Conservation (phyloP, 805 yeast genomes). For the Saturnispora bothae region DNA sequence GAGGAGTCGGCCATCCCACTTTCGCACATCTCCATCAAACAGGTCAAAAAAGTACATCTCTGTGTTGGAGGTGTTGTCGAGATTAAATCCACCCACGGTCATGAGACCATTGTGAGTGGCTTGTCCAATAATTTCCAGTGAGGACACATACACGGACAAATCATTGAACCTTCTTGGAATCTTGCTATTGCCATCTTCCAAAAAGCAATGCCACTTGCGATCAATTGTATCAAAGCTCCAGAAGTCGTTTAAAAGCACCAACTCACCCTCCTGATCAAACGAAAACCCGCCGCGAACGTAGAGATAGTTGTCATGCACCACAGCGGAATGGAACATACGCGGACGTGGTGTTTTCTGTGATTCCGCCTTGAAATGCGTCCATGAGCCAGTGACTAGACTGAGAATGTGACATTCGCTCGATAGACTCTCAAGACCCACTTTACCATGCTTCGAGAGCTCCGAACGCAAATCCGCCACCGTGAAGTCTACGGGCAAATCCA, state of each 20-base stretch:
- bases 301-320: slow-evolving; percentile 38
- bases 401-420: slow-evolving; percentile 57
- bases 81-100: slow-evolving; percentile 38
- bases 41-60: slow-evolving; percentile 4
- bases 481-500: slow-evolving; percentile 32
- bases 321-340: slow-evolving; percentile 51
- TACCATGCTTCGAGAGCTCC: slow-evolving; percentile 12
- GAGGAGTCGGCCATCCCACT: not conserved
- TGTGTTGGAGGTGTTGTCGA: not conserved
- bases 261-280: slow-evolving; percentile 27
- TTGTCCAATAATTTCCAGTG: slow-evolving; percentile 28
- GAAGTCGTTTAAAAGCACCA: slow-evolving; percentile 47
- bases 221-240: slow-evolving; percentile 55
- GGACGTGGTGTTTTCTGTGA: slow-evolving; percentile 26
- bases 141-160: slow-evolving; percentile 33
- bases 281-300: slow-evolving; percentile 60
- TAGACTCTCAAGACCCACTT: slow-evolving; percentile 27
- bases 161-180: slow-evolving; percentile 39
- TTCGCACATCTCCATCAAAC: not conserved
- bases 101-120: slow-evolving; percentile 38
- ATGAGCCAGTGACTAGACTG: slow-evolving; percentile 45
- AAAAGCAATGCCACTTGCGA: slow-evolving; percentile 43
- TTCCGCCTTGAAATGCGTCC: slow-evolving; percentile 36
- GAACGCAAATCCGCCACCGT: slow-evolving; percentile 32
- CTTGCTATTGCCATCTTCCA: slow-evolving; percentile 24